Base-by-base conservation (phyloP, 148 eudicot species). In the Salicornia ramosissima region DNA sequence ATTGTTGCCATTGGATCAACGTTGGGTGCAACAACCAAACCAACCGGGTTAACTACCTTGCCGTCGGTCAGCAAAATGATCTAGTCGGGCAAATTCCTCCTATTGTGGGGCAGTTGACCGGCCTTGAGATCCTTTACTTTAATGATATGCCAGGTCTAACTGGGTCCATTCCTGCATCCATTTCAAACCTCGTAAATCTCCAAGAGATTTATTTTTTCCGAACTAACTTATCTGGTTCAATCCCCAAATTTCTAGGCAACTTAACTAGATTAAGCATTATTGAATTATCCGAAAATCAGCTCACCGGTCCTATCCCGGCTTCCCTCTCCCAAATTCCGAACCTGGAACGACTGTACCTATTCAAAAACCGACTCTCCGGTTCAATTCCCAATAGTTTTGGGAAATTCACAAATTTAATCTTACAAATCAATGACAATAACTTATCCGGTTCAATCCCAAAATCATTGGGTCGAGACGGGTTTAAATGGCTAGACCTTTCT, bases 1-100 rank as follows among this genome's bases (percentile, higher is more conserved):
- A 87, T 45, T 87, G 91, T 31, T 85, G 91, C 51, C 33, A 18
- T 0, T 87, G 88, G 86, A 42, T 67, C 43, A 21, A 29, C 6
- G 63, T 87, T 0, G 77, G 70, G 4, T 87, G 88, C 30, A 76
- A 85, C 67, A 26, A 42, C 21, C 73, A 25, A 49, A 77, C 82
- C 45, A 46, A 78, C 55, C 85, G 86, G 0, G 75, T 84, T 50
- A 79, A 1, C 14, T 13, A 67, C 67, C 78, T 85, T 65, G 22
- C 69, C 42, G 56, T 85, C 56, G 72, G 75, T 4, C 55, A 67
- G 75, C 22, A 46, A 1, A 26, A 46, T 8, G 76, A 72, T 15
- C 43, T 72, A 36, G 10, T 65, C 46, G 83, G 83, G 25, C 74
- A 65, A 5, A 78, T 85, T 68, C 86, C 89, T 9, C 6, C 64